These are phyloP conservation scores for Laburnicola sp. DNA, from an alignment of 2,329 filamentous ascomycete genomes.

Conservation along the genomic window DNA sequence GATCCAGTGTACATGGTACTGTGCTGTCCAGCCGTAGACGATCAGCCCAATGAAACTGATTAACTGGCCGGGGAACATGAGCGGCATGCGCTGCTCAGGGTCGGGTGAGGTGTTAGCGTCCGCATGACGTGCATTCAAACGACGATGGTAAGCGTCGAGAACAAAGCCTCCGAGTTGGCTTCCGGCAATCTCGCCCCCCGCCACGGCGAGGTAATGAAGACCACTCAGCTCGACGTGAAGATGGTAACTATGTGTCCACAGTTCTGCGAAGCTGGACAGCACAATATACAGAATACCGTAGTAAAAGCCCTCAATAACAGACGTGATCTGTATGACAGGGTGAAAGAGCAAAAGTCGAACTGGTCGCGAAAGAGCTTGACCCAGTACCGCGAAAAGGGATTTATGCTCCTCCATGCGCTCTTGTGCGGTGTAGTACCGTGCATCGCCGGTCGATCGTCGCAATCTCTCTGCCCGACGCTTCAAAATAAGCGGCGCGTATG, in stretches of 20 bases:
- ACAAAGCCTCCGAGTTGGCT: conserved; percentile 60
- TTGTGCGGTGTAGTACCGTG: conserved; percentile 58
- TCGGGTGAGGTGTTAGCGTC: conserved; percentile 26
- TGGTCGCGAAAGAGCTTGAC: conserved; percentile 52
- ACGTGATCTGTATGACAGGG: conserved; percentile 54
- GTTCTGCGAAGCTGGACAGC: conserved; percentile 32
- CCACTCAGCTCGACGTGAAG: conserved; percentile 25
- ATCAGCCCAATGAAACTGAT: conserved; percentile 27
- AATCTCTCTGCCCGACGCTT: conserved; percentile 29
- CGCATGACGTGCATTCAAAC: conserved; percentile 58
- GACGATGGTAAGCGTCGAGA: conserved; percentile 51
- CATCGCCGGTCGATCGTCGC: conserved; percentile 62
- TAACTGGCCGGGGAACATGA: conserved; percentile 24
- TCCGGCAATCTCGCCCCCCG: conserved; percentile 58
- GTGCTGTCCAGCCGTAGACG: conserved; percentile 34
- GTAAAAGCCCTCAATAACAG: conserved; percentile 29
- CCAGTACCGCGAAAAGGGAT: conserved; percentile 46
- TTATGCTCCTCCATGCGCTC: conserved; percentile 25
- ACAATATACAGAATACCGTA: conserved; percentile 46
- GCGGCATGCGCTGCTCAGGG: conserved; percentile 35
- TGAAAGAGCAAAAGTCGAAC: conserved; percentile 59
- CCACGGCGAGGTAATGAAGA: conserved; percentile 27
- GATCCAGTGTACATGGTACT: conserved; percentile 27
- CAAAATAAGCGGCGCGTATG: conserved; percentile 52
- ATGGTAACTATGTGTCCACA: conserved; percentile 29